Percentiles rank a stretch among this genome's conserved stretches.
Conservation (phyloP, 371 early-diverging fungal species). For the Mucor circinelloides region DNA sequence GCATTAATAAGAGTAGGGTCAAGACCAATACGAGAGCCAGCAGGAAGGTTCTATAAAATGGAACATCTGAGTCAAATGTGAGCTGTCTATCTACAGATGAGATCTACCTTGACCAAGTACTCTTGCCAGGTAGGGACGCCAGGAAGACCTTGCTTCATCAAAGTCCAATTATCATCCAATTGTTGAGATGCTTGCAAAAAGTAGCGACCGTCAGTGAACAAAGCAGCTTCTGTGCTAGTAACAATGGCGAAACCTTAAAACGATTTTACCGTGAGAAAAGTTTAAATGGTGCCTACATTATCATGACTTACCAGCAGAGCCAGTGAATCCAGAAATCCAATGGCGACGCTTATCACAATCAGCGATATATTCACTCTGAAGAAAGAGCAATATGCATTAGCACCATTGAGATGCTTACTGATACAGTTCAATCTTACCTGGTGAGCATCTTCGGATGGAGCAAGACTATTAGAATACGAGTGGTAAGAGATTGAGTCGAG, state of each 20-base stretch:
- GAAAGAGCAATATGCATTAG: not conserved
- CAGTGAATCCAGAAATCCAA: conserved; percentile 97
- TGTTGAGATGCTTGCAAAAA: conserved; percentile 96
- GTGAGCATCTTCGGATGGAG: conserved; percentile 96
- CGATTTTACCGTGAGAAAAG: conserved; percentile 7
- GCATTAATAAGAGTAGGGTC: conserved; percentile 85
- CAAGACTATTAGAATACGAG: conserved; percentile 50
- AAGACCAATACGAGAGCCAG: conserved; percentile 77
- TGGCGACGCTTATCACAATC: conserved; percentile 90
- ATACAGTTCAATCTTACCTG: conserved; percentile 65
- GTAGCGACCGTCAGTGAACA: conserved; percentile 99
- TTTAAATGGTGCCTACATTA: not conserved
- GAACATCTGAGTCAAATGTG: not conserved
- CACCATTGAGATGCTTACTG: not conserved
- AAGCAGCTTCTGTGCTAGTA: conserved; percentile 66
- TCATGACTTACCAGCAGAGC: conserved; percentile 82
- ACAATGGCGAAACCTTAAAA: conserved; percentile 75
- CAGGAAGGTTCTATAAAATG: conserved; percentile 55
- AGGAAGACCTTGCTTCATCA: conserved; percentile 92
- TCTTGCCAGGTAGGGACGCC: conserved; percentile 89
- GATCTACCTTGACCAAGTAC: conserved; percentile 64
- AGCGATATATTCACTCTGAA: conserved; percentile 96
- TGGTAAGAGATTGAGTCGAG: not conserved
- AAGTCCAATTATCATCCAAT: conserved; percentile 87
- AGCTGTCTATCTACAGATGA: not conserved